Evolutionary conservation across 1,284 basidiomycete genomes (phyloP), one percentile per base, ranked within the genome.

Genomic region (Testicularia cyperi): DNA sequence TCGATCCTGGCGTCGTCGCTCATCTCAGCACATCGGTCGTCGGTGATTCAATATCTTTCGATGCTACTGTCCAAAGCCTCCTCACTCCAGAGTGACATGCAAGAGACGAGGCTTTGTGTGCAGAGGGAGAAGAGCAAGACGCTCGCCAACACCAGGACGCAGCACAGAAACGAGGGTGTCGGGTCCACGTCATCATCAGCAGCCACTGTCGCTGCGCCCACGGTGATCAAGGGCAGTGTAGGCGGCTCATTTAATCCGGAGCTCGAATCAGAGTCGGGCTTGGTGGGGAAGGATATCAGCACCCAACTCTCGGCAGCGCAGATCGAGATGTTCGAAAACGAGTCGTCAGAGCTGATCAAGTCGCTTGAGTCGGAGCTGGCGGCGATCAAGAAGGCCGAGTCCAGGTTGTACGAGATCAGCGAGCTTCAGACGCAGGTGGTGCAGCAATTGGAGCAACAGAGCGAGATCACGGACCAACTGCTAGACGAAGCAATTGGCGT

Each of bases 401-500:
- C 87, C 34, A 84, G 88, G 31, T 78, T 94, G 52, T 82, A 89
- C 80, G 91, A 92, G 73, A 95, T 95, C 70, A 88, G 88, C 70
- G 83, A 87, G 33, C 79, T 95, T 49, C 90, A 95, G 79, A 86
- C 87, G 79, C 88, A 92, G 77, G 82, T 95, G 61, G 84, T 92
- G 44, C 81, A 84, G 14, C 90, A 94, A 75, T 81, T 95, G 37
- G 87, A 87, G 31, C 83, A 82, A 71, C 90, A 95, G 80, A 87
- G 86, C n/a, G 90, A 91, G 78, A 78, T 90, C 62, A 90, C 90
- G 16, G 88, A 91, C 69, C 86, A 88, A 75, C 79, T 95, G 44
- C 88, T 88, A 72, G 88, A 92, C 62, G 91, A 95, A 73, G 89
- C 88, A 2, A 85, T 92, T 46, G 83, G 85, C 2, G 88, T 88